Evolutionary conservation across 768 basidiomycete species (phyloP).

Genomic region (Podaxis carcinomalis): DNA sequence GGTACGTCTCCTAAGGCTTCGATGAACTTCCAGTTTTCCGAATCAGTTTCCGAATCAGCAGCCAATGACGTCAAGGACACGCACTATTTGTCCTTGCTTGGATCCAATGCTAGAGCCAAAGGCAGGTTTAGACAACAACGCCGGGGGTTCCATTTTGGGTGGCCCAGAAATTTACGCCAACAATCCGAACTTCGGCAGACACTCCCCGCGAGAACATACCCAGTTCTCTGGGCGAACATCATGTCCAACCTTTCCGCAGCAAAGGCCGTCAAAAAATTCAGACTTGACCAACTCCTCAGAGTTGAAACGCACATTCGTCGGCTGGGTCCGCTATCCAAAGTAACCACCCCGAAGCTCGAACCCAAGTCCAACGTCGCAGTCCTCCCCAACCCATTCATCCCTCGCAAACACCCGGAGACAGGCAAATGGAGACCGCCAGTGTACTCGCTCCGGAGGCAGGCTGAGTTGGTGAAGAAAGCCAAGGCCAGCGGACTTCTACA

Average conservation of each 20-base stretch:
- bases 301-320: constrained; percentile 3
- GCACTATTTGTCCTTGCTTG: neutral
- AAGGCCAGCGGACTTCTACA: constrained; percentile 46
- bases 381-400: constrained; percentile 69
- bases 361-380: neutral
- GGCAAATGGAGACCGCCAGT: constrained; percentile 66
- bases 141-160: neutral
- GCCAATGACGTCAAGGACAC: neutral
- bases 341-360: constrained; percentile 33
- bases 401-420: constrained; percentile 52
- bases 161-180: constrained; percentile 2
- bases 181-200: neutral
- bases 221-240: neutral
- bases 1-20: neutral
- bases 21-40: neutral
- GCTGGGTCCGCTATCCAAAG: constrained; percentile 13
- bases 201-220: neutral
- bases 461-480: constrained; percentile 73
- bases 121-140: neutral
- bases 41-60: neutral
- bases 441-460: constrained; percentile 74
- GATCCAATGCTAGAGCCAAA: neutral
- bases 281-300: constrained; percentile 21
- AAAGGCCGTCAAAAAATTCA: constrained; percentile 37
- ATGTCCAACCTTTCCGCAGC: constrained; percentile 18